Conservation (phyloP, 2,329 filamentous ascomycete genomes). For the Chrysosphaeria jannelii region DNA sequence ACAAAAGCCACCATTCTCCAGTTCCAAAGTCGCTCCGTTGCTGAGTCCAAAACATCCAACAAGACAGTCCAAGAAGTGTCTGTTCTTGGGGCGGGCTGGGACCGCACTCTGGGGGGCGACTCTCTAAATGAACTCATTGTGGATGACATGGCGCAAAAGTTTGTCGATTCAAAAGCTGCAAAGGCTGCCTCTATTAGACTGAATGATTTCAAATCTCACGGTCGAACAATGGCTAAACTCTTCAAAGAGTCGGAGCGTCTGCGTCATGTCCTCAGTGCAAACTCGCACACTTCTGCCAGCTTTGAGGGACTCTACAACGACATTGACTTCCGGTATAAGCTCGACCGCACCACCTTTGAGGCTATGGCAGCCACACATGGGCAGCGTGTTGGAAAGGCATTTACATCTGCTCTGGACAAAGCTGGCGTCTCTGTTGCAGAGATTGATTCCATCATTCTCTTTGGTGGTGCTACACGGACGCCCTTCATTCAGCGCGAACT, state of each 20-base stretch:
- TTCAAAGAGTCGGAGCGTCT: conserved; percentile 72
- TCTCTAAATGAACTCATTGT: conserved; percentile 65
- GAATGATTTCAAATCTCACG: conserved; percentile 38
- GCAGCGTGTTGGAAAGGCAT: conserved; percentile 33
- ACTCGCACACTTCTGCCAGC: conserved; percentile 46
- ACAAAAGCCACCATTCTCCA: conserved; percentile 69
- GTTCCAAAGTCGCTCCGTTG: conserved; percentile 69
- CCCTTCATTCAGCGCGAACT: conserved; percentile 83
- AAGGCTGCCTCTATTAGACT: conserved; percentile 32
- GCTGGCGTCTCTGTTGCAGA: conserved; percentile 46
- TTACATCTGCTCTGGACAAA: conserved; percentile 43
- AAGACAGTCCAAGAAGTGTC: conserved; percentile 94
- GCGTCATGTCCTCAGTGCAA: conserved; percentile 77
- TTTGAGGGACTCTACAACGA: conserved; percentile 85
- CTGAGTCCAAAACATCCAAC: conserved; percentile 78
- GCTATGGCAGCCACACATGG: conserved; percentile 37
- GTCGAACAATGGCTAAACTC: conserved; percentile 66
- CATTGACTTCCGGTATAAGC: conserved; percentile 76
- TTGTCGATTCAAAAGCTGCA: conserved; percentile 37
- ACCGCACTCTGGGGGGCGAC: conserved; percentile 70
- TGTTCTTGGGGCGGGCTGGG: conserved; percentile 65
- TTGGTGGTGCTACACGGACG: conserved; percentile 69
- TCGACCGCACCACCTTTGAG: conserved; percentile 57
- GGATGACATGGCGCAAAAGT: conserved; percentile 60
- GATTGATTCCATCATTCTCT: conserved; percentile 71